Percentiles rank a stretch among this genome's conserved stretches.
These are phyloP conservation scores for Penicillium capsulatum DNA, from an alignment of 2,329 filamentous ascomycete genomes.

Conservation along the genomic window DNA sequence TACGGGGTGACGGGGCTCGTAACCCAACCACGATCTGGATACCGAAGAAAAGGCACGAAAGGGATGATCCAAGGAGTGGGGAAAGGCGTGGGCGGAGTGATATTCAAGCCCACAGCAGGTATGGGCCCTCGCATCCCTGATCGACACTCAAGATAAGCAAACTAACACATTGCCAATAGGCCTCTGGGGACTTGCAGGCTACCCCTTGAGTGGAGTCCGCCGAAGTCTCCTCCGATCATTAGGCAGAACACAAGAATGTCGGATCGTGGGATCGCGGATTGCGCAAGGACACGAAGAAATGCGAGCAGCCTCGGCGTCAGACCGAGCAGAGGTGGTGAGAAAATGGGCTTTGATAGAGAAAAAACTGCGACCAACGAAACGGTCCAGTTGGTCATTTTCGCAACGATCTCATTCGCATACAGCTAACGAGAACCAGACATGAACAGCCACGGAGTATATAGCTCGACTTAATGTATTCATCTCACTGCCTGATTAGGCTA, in stretches of 20 bases:
- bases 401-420: not conserved
- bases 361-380: conserved; percentile 1
- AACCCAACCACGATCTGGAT: conserved; percentile 69
- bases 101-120: conserved; percentile 76
- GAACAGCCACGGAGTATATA: no score
- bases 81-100: conserved; percentile 75
- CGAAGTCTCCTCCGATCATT: conserved; percentile 22
- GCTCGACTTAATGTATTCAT: no score
- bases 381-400: not conserved
- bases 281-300: conserved; percentile 22
- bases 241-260: conserved; percentile 14
- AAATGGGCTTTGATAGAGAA: conserved; percentile 18
- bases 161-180: conserved; percentile 8
- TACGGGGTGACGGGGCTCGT: conserved; percentile 78
- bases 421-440: no score
- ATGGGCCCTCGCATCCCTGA: no score
- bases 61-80: conserved; percentile 78
- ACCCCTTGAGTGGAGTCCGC: conserved; percentile 25
- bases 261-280: conserved; percentile 19
- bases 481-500: no score
- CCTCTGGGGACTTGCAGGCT: conserved; percentile 24
- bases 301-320: conserved; percentile 11
- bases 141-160: not conserved
- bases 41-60: conserved; percentile 58
- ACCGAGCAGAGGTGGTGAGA: conserved; percentile 14